These are phyloP conservation scores for Candida vartiovaarae DNA, from an alignment of 805 yeast species.

Conservation along the genomic window DNA sequence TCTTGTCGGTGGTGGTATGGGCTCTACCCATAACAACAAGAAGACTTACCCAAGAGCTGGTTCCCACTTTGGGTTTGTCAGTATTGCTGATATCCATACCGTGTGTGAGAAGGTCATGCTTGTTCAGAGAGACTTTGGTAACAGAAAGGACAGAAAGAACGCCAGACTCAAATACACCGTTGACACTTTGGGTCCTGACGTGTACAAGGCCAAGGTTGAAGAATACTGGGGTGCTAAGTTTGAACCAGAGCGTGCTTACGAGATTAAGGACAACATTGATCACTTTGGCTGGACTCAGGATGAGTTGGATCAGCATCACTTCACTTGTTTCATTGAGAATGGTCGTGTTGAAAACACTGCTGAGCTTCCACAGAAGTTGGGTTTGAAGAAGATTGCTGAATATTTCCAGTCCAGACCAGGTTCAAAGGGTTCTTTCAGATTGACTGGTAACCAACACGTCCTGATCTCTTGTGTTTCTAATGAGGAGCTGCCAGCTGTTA, in stretches of 20 bases:
- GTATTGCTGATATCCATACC: conserved; percentile 57
- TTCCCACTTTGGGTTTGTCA: conserved; percentile 71
- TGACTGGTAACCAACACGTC: conserved; percentile 95
- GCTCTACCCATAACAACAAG: conserved; percentile 92
- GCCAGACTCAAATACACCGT: conserved; percentile 96
- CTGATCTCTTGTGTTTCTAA: conserved; percentile 68
- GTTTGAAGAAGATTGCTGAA: conserved; percentile 73
- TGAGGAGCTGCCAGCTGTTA: conserved; percentile 54
- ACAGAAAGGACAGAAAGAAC: conserved; percentile 92
- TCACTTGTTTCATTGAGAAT: conserved; percentile 90
- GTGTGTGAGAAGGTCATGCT: conserved; percentile 90
- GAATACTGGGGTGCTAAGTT: conserved; percentile 73
- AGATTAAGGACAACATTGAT: conserved; percentile 82
- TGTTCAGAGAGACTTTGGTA: conserved; percentile 92
- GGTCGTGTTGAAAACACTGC: conserved; percentile 94
- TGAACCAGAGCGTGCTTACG: conserved; percentile 61
- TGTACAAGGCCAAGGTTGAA: conserved; percentile 74
- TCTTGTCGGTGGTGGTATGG: conserved; percentile 98
- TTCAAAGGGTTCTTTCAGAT: conserved; percentile 78
- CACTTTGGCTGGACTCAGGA: conserved; percentile 92
- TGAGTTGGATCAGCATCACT: conserved; percentile 78
- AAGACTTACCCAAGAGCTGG: conserved; percentile 97
- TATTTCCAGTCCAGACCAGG: conserved; percentile 41
- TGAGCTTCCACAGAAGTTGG: conserved; percentile 84
- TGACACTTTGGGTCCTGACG: conserved; percentile 89